Evolutionary conservation across 1,139 yeast species (phyloP).

Genomic region (Meyerozyma smithsonii): DNA sequence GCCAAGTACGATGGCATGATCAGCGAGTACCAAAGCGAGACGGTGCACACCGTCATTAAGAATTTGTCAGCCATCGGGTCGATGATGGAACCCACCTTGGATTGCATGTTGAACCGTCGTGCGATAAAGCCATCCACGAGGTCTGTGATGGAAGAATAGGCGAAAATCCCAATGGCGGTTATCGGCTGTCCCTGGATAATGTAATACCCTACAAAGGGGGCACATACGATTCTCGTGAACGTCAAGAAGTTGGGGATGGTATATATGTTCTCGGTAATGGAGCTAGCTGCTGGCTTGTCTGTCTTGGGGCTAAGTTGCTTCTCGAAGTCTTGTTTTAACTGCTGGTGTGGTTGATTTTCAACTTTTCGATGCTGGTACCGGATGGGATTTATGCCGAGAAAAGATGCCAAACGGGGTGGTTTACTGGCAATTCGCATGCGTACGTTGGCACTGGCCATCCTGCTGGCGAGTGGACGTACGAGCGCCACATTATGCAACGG

Average conservation of each 20-base stretch:
- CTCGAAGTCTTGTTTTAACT: not conserved
- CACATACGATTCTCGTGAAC: slow-evolving; percentile 64
- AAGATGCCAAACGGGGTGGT: not conserved
- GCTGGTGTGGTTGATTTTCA: not conserved
- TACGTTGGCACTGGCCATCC: not conserved
- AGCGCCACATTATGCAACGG: not conserved
- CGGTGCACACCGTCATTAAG: slow-evolving; percentile 81
- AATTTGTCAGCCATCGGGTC: slow-evolving; percentile 96
- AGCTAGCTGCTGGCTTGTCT: not conserved
- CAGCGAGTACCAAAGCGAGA: slow-evolving; percentile 65
- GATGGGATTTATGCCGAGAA: not conserved
- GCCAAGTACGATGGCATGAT: slow-evolving; percentile 71
- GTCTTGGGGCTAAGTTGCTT: not conserved
- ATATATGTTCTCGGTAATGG: slow-evolving; percentile 52
- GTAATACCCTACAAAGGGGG: slow-evolving; percentile 82
- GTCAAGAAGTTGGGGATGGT: slow-evolving; percentile 87
- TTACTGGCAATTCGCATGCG: not conserved
- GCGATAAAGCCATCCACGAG: slow-evolving; percentile 91
- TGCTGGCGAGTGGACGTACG: not conserved
- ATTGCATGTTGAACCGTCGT: slow-evolving; percentile 66
- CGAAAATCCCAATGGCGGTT: slow-evolving; percentile 67
- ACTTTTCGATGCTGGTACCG: not conserved
- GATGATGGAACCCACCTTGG: slow-evolving; percentile 83
- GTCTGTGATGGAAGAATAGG: slow-evolving; percentile 86
- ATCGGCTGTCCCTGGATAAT: slow-evolving; percentile 58